Percentiles rank a stretch among this genome's conserved stretches.
Conservation (phyloP, 257 asterid species). For the Solanum lycopersicoides region DNA sequence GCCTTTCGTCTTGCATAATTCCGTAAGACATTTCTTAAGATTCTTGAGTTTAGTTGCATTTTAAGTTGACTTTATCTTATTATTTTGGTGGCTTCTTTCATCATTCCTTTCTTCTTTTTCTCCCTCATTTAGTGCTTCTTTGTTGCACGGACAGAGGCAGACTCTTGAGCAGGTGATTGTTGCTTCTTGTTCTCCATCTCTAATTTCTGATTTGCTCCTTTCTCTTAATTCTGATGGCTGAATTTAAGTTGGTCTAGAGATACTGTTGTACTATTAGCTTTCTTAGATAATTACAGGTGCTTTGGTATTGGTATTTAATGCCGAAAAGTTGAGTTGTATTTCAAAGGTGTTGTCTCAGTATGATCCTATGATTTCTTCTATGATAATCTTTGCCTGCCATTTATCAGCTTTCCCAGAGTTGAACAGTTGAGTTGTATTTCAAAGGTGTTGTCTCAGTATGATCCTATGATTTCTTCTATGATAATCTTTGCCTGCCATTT, state of each 20-base stretch:
- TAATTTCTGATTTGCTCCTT: background rate
- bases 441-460: background rate
- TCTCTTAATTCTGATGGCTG: background rate
- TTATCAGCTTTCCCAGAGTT: too few species aligned
- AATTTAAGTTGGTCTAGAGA: background rate
- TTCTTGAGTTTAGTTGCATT: background rate
- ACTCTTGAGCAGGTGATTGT: slow-evolving; percentile 71
- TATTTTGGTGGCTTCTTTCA: background rate
- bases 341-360: too few species aligned
- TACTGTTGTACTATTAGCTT: background rate
- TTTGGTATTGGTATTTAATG: background rate
- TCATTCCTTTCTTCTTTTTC: background rate
- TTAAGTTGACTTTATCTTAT: slow-evolving; percentile 1
- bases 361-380: too few species aligned
- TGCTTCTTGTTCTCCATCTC: background rate
- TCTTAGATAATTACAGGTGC: background rate
- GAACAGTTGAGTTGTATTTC: background rate
- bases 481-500: background rate
- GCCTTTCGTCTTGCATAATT: slow-evolving; percentile 68
- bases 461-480: background rate
- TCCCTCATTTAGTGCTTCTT: slow-evolving; percentile 52
- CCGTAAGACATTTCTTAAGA: slow-evolving; percentile 39
- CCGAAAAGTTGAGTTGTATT: background rate
- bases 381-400: too few species aligned
- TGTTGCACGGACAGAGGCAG: slow-evolving; percentile 87